Evolutionary conservation across 805 yeast genomes (phyloP), one percentile per base, ranked within the genome.

Genomic region (Ogataea neopini): DNA sequence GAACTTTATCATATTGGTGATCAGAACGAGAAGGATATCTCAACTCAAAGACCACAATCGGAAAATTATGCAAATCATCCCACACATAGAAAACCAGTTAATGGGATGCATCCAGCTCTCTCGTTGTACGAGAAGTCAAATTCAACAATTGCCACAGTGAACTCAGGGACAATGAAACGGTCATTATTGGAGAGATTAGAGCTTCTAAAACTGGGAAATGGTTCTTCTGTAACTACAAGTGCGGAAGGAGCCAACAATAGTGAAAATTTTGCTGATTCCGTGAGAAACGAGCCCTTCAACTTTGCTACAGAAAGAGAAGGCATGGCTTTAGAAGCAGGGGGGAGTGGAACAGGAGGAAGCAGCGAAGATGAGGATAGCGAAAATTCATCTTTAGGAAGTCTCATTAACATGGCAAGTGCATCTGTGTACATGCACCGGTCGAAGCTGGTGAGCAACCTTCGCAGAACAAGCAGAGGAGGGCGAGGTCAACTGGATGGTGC

Each of bases 401-500:
- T 53, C 20, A 50, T 61, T 4, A 51, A 62, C 46, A 52, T 62
- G 43, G 51, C 56, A 2, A 35, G 55, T 18, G 63, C 64, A 1
- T 63, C 68, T 1, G 49, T 54, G 26, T 57, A 53, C 26, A 48
- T 64, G 10, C 63, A 60, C 14, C 43, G 64, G 22, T 54, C 64
- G 4, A 53, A 48, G 20, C 19, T 54, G 33, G 33, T 44, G 7
- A 20, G 44, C 22, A 41, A 23, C 19, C 15, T 15, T 8, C 33
- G 42, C 29, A 18, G 28, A 14, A 13, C 14, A 7, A 29, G 38
- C 38, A 32, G 20, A 15, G 20, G 20, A 19, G 22, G 14, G 10
- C 25, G 20, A 46, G 29, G 34, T 9, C 33, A n/a, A 17, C n/a
- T 17, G 25, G 40, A 20, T 5, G 40, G 40, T 6, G 15, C 44